Base-by-base conservation (phyloP, 2,329 filamentous ascomycete genomes). In the Exophiala bonariae region DNA sequence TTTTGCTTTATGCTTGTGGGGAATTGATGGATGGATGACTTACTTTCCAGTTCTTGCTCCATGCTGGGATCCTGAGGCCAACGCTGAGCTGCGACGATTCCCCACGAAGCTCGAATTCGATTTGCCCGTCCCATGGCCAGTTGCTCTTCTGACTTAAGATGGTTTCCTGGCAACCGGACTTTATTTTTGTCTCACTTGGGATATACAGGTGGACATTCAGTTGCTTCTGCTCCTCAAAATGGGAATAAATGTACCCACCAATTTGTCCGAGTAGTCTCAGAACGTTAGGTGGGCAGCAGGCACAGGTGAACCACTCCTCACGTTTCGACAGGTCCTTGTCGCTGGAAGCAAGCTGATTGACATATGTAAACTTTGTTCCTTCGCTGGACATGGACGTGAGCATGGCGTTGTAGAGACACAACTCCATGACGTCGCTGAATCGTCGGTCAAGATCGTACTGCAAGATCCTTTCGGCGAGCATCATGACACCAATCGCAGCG, bases 251-350 rank as follows among this genome's bases (percentile, higher is more conserved):
- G 53, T 81, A 81, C 0, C 79, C 78, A 1, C 79, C 79, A 19
- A 83, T 63, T 18, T 72, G 77, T 0, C 77, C 80, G 39, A 82
- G 72, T 1, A 81, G 63, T 19, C 80, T 68, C 17, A 76, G 72
- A 1, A 84, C 66, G 54, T 83, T 83, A 0, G 80, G 81, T 3
- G 81, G 81, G 57, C 81, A 83, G 52, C 80, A 83, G 4, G 79
- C 78, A 30, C 73, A 76, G 40, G 74, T 75, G 44, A 82, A 83
- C 80, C 81, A 84, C 17, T 76, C 72, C 23, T 74, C 68, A 11
- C 80, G 68, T 46, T 69, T 65, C 16, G 73, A 80, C 14, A 69
- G 67, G 45, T 80, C 70, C 1, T 61, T 59, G 6, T 77, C 72
- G 7, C 73, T 79, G 26, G 77, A 80, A 1, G 75, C 77, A 0